Evolutionary conservation across 352 stramenopile genomes (phyloP), one percentile per base, ranked within the genome.

Genomic region (Globisporangium echinulatum): DNA sequence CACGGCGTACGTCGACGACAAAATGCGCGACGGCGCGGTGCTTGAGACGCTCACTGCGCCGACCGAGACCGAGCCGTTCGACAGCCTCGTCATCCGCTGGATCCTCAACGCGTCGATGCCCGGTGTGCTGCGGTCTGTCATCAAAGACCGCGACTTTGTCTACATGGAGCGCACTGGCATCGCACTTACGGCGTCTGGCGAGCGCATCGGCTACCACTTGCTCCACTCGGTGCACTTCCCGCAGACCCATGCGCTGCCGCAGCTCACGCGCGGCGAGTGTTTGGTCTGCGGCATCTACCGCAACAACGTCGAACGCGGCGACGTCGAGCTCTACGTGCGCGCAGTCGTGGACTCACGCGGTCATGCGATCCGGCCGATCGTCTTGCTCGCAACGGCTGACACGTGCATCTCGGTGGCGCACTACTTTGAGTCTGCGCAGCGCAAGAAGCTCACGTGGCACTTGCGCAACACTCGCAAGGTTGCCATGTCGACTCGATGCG

Each of bases 231-330:
- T 78, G 44, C 58, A 58, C 14, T 66, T 69, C 17, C 58, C 63
- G 5, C 52, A 62, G 39, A 66, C 58, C 1, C 58, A 51, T 25
- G 40, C 37, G 13, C 47, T 69, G 6, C 39, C 43, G 4, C 33
- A 15, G 0, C 37, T 60, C 54, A 15, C 81, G 13, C 73, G 69
- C 39, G 75, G 63, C 19, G 81, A 83, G 10, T 69, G 62, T 10
- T 82, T 73, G 5, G 54, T 72, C 0, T 81, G 73, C 40, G 77
- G 69, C 52, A 52, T 83, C 4, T 81, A 74, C 43, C 68, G 67
- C 46, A 3, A 4, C 71, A 85, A 49, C 49, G 68, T 1, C 9
- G 56, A 0, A 68, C 68, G 5, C 15, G 48, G 40, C 43, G 46
- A 50, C 15, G 63, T 85, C 14, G 73, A 85, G 38, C 39, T 82